Conservation (phyloP, 2,329 filamentous ascomycete species). For the Biscogniauxia marginata region DNA sequence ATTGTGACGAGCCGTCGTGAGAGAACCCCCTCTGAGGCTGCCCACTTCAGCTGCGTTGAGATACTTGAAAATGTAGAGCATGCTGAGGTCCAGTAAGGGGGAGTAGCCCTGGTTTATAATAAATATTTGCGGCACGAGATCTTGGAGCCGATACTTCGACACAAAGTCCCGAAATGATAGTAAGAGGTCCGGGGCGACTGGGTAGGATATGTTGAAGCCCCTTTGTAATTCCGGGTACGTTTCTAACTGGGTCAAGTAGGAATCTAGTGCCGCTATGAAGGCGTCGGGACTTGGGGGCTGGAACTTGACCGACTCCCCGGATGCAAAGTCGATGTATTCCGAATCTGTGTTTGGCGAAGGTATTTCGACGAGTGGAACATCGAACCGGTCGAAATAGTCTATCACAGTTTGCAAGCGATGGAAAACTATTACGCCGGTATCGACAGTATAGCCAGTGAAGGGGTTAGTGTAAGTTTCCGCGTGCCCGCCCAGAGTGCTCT, state of each 20-base stretch:
- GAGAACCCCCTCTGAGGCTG: neutral
- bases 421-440: conserved; percentile 7
- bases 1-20: conserved; percentile 7
- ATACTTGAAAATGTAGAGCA: conserved; percentile 21
- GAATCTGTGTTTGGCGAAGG: neutral
- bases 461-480: conserved; percentile 13
- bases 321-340: conserved; percentile 8
- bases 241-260: conserved; percentile 2
- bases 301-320: conserved; percentile 1
- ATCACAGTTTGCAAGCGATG: conserved; percentile 1
- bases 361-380: neutral
- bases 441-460: conserved; percentile 1
- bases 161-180: conserved; percentile 16
- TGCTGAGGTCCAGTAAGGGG: conserved; percentile 10
- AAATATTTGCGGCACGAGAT: conserved; percentile 1
- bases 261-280: neutral
- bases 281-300: neutral
- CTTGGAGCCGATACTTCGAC: conserved; percentile 13
- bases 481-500: conserved; percentile 29
- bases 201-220: conserved; percentile 14
- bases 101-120: conserved; percentile 4
- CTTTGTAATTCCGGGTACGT: conserved; percentile 10
- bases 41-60: conserved; percentile 2
- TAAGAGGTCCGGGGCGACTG: conserved; percentile 13
- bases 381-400: conserved; percentile 8